Evolutionary conservation across 225 moss, liverwort and hornwort species (phyloP).

Genomic region (Thuidium tamariscinum): DNA sequence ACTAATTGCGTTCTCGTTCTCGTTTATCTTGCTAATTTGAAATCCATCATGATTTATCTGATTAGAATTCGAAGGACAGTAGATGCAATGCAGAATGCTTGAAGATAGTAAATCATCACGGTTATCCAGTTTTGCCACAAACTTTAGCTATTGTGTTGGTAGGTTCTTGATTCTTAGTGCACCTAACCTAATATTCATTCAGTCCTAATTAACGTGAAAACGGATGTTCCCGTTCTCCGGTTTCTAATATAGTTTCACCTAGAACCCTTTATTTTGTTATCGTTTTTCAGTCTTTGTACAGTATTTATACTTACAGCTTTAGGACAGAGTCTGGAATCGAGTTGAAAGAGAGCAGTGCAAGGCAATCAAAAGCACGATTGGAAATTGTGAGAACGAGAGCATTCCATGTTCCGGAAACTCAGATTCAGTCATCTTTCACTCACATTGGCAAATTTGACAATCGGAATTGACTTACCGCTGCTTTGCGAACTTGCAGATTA

Average conservation of each 20-base stretch:
- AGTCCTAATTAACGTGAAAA: neutral
- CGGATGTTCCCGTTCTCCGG: neutral
- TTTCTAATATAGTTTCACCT: no score
- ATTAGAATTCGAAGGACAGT: neutral
- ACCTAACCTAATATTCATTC: neutral
- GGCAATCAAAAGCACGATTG: neutral
- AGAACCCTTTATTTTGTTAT: neutral
- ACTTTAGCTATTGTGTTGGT: neutral
- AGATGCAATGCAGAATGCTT: neutral
- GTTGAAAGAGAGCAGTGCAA: neutral
- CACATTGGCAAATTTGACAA: neutral
- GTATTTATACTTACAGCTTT: neutral
- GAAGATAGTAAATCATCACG: neutral
- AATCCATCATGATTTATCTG: neutral
- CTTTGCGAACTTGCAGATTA: conserved; percentile 25
- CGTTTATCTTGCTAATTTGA: neutral
- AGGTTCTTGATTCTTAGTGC: neutral
- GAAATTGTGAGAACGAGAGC: neutral
- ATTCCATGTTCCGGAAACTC: neutral
- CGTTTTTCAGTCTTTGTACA: neutral
- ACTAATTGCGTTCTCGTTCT: neutral
- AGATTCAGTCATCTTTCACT: neutral
- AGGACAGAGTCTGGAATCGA: neutral
- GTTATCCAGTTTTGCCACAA: neutral
- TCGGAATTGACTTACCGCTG: neutral